Percentiles rank a stretch among this genome's conserved stretches.
These are phyloP conservation scores for Ruellia speciosa DNA, from an alignment of 305 asterid species.

Conservation along the genomic window DNA sequence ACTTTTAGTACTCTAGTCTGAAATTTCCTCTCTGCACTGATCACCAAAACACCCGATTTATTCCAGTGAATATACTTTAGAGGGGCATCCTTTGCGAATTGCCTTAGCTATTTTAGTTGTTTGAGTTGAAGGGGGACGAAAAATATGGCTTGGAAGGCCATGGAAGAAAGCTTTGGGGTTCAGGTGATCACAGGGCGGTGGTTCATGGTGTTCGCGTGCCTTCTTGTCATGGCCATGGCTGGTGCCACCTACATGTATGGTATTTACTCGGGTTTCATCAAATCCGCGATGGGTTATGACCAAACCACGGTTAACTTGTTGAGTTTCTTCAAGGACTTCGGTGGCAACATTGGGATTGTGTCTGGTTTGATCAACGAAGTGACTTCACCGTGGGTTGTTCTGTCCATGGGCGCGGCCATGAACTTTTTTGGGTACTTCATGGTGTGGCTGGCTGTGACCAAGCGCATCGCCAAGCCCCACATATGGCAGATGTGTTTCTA, in stretches of 20 bases:
- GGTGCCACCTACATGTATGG: slow-evolving; percentile 65
- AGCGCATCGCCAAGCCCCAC: slow-evolving; percentile 24
- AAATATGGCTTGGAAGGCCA: neutral
- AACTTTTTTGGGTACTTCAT: slow-evolving; percentile 51
- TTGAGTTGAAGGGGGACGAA: too few species aligned
- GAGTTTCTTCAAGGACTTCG: slow-evolving; percentile 57
- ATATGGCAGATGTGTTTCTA: slow-evolving; percentile 59
- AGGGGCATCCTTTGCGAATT: too few species aligned
- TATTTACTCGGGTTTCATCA: slow-evolving; percentile 42
- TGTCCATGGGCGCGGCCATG: slow-evolving; percentile 41
- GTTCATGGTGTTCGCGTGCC: slow-evolving; percentile 51
- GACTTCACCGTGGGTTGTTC: slow-evolving; percentile 56
- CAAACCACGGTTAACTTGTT: slow-evolving; percentile 49
- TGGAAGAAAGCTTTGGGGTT: slow-evolving; percentile 14
- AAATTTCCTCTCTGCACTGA: too few species aligned
- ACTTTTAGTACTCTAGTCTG: too few species aligned
- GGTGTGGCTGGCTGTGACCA: slow-evolving; percentile 51
- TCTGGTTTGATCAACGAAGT: slow-evolving; percentile 47
- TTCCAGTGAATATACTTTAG: too few species aligned
- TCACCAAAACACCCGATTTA: too few species aligned
- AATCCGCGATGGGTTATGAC: slow-evolving; percentile 44
- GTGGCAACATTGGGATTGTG: slow-evolving; percentile 46
- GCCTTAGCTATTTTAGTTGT: too few species aligned
- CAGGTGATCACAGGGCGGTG: slow-evolving; percentile 38
- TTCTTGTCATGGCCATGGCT: slow-evolving; percentile 43